A percentile compares a stretch with the other conserved stretches of the same genome.
phyloP scores from a whole-genome alignment of 352 stramenopile species.

The Pythium plurisporium region DNA sequence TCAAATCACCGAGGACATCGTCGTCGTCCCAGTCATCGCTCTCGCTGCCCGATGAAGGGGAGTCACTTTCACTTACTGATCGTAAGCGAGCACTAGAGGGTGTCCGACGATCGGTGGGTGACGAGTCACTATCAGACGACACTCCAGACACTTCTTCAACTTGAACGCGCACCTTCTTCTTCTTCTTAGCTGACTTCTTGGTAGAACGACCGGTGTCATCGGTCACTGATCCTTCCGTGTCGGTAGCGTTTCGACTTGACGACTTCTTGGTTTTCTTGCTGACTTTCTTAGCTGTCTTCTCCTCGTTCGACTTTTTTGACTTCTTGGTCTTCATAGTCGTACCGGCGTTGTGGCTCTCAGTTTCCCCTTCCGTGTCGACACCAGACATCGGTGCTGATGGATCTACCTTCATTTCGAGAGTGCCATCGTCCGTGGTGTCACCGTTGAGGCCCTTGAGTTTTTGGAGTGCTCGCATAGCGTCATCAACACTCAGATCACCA shows the following conservation, averaged over 20 bases:
- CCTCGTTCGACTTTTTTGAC: background rate
- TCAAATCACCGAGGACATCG: background rate
- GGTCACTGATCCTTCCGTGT: background rate
- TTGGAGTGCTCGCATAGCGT: background rate
- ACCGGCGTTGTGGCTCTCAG: no score
- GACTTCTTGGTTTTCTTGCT: background rate
- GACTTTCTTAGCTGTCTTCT: background rate
- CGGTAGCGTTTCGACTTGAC: background rate
- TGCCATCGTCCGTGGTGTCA: no score
- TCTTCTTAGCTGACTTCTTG: background rate
- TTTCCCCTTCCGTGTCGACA: background rate
- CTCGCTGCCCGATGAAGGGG: background rate
- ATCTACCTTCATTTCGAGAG: background rate
- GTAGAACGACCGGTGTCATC: background rate
- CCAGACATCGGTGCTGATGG: background rate
- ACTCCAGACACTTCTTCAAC: no score
- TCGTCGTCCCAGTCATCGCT: background rate
- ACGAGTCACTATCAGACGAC: no score
- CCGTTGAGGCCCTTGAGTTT: background rate
- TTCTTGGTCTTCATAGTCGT: no score
- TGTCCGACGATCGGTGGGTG: no score
- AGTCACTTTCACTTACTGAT: no score
- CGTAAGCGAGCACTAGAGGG: no score
- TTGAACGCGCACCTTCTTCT: no score
- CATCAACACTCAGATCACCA: conserved; percentile 1